Evolutionary conservation across 805 yeast species (phyloP), one percentile per base, ranked within the genome.

Genomic region (Candida silvicultrix): DNA sequence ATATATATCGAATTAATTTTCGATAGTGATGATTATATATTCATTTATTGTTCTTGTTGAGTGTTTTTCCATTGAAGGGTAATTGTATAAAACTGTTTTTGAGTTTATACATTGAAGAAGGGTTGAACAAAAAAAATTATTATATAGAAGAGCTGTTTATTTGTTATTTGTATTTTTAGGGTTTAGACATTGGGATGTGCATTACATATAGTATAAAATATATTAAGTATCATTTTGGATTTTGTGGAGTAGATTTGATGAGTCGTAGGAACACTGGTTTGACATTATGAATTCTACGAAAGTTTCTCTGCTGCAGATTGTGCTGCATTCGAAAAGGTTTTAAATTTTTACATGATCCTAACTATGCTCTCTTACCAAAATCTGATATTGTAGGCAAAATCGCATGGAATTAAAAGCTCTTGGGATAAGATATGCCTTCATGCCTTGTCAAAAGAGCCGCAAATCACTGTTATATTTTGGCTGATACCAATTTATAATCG

Each of bases 111-210:
- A n/a, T 35, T 23, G 34, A 38, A 19, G 22, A 19, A 20, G n/a
- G 41, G 40, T 38, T 38, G 40, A 23, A 36, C 20, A 41, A 21
- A n/a, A 41, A 40, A 45, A 42, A 45, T 40, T 38, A 39, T 47
- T 44, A 36, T 43, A 48, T 50, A 52, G 52, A 52, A 52, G 49
- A 52, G 55, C 46, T 45, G 45, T 47, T 28, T 28, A 28, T 28
- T 44, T 42, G 51, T 48, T 47, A 46, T 47, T 50, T 48, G 41
- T 40, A 38, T 47, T 44, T 48, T 50, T 50, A 49, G 54, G 54
- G 44, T 52, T 52, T 49, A 52, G 56, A 52, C 56, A 52, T 52
- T 52, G 49, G 52, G 49, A 40, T 41, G 56, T 50, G 54, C 52
- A 52, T 45, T 40, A 38, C 21, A 38, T 22, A 28, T 40, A 40